phyloP scores from a whole-genome alignment of 2,329 filamentous ascomycete genomes.

The Diaporthe sp. region DNA sequence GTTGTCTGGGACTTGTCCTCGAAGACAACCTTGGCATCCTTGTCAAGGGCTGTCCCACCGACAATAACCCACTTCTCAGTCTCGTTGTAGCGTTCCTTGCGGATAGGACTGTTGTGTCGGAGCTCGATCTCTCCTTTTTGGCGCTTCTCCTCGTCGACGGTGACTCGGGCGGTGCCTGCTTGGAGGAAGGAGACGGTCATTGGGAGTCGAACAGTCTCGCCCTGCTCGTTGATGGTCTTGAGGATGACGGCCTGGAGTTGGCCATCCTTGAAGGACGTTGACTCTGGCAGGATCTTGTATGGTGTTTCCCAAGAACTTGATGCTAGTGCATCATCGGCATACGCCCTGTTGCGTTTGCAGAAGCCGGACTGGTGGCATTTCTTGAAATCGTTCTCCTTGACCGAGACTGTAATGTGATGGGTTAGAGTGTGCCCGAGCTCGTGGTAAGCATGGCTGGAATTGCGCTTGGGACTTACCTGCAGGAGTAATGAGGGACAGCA shows the following conservation, averaged over 20 bases:
- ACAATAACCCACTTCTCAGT: slow-evolving; percentile 88
- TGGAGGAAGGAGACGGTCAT: slow-evolving; percentile 90
- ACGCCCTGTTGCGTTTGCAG: slow-evolving; percentile 93
- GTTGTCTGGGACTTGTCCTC: slow-evolving; percentile 77
- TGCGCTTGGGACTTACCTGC: slow-evolving; percentile 64
- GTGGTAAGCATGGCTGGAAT: not conserved
- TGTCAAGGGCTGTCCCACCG: slow-evolving; percentile 81
- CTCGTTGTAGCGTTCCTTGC: slow-evolving; percentile 96
- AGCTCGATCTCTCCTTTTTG: slow-evolving; percentile 90
- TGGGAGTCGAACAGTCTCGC: slow-evolving; percentile 82
- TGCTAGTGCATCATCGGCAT: slow-evolving; percentile 81
- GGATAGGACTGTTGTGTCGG: slow-evolving; percentile 83
- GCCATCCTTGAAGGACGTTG: slow-evolving; percentile 82
- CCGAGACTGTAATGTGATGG: slow-evolving; percentile 68
- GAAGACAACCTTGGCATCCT: slow-evolving; percentile 75
- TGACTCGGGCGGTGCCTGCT: slow-evolving; percentile 88
- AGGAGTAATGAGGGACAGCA: slow-evolving; percentile 73
- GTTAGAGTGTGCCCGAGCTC: slow-evolving; percentile 1
- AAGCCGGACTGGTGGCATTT: slow-evolving; percentile 96
- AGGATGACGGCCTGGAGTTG: slow-evolving; percentile 84
- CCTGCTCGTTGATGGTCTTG: slow-evolving; percentile 77
- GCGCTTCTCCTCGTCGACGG: slow-evolving; percentile 91
- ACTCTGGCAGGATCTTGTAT: slow-evolving; percentile 80
- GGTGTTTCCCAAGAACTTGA: slow-evolving; percentile 81
- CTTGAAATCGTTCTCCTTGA: slow-evolving; percentile 98